Evolutionary conservation across 2,329 filamentous ascomycete genomes (phyloP).

Genomic region (Lithohypha guttulata): DNA sequence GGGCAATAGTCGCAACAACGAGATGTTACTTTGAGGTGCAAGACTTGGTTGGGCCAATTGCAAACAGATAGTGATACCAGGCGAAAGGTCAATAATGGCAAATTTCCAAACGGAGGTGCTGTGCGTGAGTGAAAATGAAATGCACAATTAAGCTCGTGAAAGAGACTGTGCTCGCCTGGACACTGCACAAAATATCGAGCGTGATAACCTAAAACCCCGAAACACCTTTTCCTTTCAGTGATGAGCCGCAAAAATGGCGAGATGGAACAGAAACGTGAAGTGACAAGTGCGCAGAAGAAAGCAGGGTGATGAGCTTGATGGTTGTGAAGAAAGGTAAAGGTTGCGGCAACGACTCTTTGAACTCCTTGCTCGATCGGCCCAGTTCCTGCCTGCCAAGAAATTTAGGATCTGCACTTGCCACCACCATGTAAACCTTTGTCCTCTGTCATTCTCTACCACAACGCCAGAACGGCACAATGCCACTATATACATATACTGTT

Average conservation of each 20-base stretch:
- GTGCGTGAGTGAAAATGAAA: no score
- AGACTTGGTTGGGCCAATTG: no score
- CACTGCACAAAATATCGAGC: background rate
- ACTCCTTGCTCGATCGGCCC: constrained; percentile 4
- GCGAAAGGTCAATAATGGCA: no score
- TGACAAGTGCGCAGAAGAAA: constrained; percentile 2
- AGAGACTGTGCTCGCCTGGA: background rate
- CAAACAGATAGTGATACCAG: no score
- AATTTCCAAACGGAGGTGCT: no score
- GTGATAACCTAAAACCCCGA: constrained; percentile 1
- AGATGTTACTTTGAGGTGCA: no score
- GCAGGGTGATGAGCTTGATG: constrained; percentile 3
- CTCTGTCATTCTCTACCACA: constrained; percentile 1
- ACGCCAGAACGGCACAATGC: background rate
- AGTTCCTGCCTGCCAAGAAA: constrained; percentile 7
- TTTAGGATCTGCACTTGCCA: background rate
- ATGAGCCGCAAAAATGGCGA: background rate
- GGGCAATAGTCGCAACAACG: no score
- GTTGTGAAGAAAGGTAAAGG: constrained; percentile 4
- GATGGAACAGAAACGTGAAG: background rate
- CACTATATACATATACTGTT: constrained; percentile 8
- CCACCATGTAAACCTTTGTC: constrained; percentile 1
- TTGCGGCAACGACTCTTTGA: constrained; percentile 1
- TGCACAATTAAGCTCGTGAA: constrained; percentile 4
- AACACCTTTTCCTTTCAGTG: background rate